Percentiles rank a stretch among this genome's conserved stretches.
Conservation (phyloP, 139 green algal genomes). For the Haematococcus sp. region DNA sequence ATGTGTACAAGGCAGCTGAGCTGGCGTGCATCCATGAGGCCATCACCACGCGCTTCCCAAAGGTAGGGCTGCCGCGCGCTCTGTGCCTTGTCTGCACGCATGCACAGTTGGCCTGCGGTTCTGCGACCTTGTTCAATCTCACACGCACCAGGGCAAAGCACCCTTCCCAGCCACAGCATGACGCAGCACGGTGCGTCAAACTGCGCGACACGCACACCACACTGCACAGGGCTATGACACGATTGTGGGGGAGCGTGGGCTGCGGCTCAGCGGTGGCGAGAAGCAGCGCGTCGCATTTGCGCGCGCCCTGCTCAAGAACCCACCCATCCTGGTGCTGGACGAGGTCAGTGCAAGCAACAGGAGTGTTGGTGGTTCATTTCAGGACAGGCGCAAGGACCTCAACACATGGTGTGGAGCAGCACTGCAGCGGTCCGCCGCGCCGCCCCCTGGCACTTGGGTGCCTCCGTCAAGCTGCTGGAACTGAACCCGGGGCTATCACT, state of each 20-base stretch:
- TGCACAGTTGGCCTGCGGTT: background rate
- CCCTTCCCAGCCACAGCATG: too few relatives aligned
- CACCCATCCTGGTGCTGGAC: constrained; percentile 40
- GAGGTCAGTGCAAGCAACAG: too few relatives aligned
- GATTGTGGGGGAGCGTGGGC: constrained; percentile 80
- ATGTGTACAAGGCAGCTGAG: constrained; percentile 62
- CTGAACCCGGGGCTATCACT: too few relatives aligned
- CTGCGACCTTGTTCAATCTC: too few relatives aligned
- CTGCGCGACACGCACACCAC: background rate
- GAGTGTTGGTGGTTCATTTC: background rate
- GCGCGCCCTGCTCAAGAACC: constrained; percentile 55
- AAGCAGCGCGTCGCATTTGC: constrained; percentile 69
- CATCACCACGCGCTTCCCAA: constrained; percentile 65
- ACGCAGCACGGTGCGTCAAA: background rate
- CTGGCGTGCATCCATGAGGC: constrained; percentile 73
- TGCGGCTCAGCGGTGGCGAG: constrained; percentile 59
- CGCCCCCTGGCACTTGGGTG: too few relatives aligned
- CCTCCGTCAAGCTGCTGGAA: too few relatives aligned
- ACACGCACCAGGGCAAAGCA: too few relatives aligned
- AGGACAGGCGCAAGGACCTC: background rate
- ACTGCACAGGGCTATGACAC: constrained; percentile 75
- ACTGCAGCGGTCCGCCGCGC: too few relatives aligned
- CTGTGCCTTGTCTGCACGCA: background rate
- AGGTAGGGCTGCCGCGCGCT: constrained; percentile 19
- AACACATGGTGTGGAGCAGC: too few relatives aligned